These are phyloP conservation scores for Diplocarpon mali DNA, from an alignment of 2,329 filamentous ascomycete genomes.

Conservation along the genomic window DNA sequence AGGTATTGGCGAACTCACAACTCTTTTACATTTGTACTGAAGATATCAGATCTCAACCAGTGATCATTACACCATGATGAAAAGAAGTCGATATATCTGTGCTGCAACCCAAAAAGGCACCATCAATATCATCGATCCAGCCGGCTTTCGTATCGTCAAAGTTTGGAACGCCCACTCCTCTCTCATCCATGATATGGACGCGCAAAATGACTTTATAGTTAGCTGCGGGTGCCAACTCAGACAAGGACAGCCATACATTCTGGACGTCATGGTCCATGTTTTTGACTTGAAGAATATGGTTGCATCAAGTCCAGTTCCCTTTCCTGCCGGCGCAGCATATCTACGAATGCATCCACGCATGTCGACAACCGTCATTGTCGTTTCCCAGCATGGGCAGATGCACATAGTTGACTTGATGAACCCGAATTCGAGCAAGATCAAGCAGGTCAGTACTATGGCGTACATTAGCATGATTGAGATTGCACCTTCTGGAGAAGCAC, in stretches of 20 bases:
- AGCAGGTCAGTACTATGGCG: constrained; percentile 50
- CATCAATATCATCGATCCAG: constrained; percentile 77
- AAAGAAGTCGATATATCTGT: constrained; percentile 80
- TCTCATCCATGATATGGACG: constrained; percentile 92
- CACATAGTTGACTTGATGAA: constrained; percentile 90
- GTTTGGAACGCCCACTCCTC: constrained; percentile 85
- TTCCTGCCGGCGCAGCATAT: constrained; percentile 82
- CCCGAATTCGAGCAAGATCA: constrained; percentile 56
- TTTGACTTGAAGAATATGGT: constrained; percentile 88
- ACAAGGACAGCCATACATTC: constrained; percentile 67
- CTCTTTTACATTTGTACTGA: constrained; percentile 17
- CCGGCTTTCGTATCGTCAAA: constrained; percentile 67
- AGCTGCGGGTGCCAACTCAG: constrained; percentile 89
- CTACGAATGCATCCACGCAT: constrained; percentile 95
- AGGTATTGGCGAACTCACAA: constrained; percentile 32
- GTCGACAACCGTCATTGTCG: constrained; percentile 87
- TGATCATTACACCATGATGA: constrained; percentile 83
- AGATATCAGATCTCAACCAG: constrained; percentile 52
- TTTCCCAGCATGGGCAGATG: constrained; percentile 84
- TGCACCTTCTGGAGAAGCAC: constrained; percentile 59
- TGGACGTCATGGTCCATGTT: constrained; percentile 88
- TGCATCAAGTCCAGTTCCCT: constrained; percentile 83
- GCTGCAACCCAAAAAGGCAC: constrained; percentile 74
- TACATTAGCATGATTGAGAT: constrained; percentile 56
- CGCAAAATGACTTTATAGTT: constrained; percentile 86